Percentiles rank a stretch among this genome's conserved stretches.
Evolutionary conservation across 495 filamentous ascomycete species (phyloP).

Genomic region (Geoglossum glabrum): DNA sequence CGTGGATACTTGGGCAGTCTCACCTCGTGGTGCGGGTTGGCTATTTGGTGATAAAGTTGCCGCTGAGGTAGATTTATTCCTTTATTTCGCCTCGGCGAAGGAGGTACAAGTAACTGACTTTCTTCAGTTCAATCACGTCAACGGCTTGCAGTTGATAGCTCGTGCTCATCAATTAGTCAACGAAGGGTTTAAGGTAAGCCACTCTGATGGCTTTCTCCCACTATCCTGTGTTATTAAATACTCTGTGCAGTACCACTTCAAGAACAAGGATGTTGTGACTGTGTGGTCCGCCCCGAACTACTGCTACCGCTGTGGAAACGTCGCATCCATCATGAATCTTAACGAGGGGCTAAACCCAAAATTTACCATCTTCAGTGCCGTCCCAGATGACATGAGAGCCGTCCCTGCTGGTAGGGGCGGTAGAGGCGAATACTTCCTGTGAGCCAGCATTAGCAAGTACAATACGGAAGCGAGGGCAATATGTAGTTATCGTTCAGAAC

Average conservation of each 20-base stretch:
- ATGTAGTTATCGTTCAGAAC: not conserved
- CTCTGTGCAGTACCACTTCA: slow-evolving; percentile 59
- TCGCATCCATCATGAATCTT: slow-evolving; percentile 92
- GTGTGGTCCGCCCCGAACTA: slow-evolving; percentile 99
- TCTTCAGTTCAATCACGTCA: slow-evolving; percentile 77
- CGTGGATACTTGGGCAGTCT: slow-evolving; percentile 94
- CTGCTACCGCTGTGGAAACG: slow-evolving; percentile 95
- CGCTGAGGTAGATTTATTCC: slow-evolving; percentile 34
- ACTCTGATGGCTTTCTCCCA: not conserved
- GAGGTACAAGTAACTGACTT: not conserved
- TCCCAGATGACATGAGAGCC: slow-evolving; percentile 77
- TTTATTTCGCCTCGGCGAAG: not conserved
- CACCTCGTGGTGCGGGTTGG: slow-evolving; percentile 88
- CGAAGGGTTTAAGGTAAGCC: slow-evolving; percentile 75
- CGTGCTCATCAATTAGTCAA: slow-evolving; percentile 94
- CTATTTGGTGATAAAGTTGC: slow-evolving; percentile 94
- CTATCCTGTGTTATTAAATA: not conserved
- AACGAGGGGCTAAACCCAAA: slow-evolving; percentile 63
- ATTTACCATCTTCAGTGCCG: slow-evolving; percentile 89
- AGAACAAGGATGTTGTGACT: slow-evolving; percentile 90
- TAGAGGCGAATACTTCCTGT: slow-evolving; percentile 89
- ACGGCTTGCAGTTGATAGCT: slow-evolving; percentile 83
- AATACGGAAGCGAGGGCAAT: not conserved
- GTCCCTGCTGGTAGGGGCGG: slow-evolving; percentile 64
- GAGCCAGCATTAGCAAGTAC: slow-evolving; percentile 12